Base-by-base conservation (phyloP, 1,139 yeast species). In the Wickerhamomyces sp. region DNA sequence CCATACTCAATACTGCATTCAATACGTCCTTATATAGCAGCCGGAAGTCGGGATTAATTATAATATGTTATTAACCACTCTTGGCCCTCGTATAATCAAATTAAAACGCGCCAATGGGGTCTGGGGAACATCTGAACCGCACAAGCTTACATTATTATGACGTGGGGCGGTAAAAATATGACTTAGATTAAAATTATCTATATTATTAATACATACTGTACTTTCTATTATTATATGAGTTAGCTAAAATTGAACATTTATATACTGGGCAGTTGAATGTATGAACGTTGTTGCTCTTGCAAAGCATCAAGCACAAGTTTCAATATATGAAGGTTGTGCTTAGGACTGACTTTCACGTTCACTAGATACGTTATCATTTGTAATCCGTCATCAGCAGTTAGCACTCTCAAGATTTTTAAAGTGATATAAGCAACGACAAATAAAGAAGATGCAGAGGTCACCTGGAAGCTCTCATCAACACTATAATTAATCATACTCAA, bases 281-380 rank as follows among this genome's bases (percentile, higher is more conserved):
- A 7, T 7, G 29, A 27, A 15, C 20, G 27, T 20, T 34, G 31
- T 25, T 14, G 25, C 24, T 21, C 30, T 28, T 36, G 40, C n/a
- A 44, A n/a, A 13, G 36, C 28, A 24, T 50, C 55, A 31, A 53
- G 28, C 17, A 53, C 18, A 10, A 50, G 14, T 37, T 45, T 53
- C 31, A 53, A 31, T 12, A 51, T 3, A 36, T 48, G 48, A 3
- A 53, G 29, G 22, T 53, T 48, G 31, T 50, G 51, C 37, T 41
- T 46, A 3, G 49, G 33, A 36, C 51, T 53, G 27, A 45, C 49
- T 30, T 47, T 48, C 5, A 53, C 48, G 0, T 49, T 43, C 4
- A 45, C 18, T 27, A 48, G 40, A 20, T 46, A 45, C 2, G 47
- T 45, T 18, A 53, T 42, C 46, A 47, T 41, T 17, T 49, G 53